phyloP scores from a whole-genome alignment of 495 filamentous ascomycete species.

The Achaetomiella virescens region DNA sequence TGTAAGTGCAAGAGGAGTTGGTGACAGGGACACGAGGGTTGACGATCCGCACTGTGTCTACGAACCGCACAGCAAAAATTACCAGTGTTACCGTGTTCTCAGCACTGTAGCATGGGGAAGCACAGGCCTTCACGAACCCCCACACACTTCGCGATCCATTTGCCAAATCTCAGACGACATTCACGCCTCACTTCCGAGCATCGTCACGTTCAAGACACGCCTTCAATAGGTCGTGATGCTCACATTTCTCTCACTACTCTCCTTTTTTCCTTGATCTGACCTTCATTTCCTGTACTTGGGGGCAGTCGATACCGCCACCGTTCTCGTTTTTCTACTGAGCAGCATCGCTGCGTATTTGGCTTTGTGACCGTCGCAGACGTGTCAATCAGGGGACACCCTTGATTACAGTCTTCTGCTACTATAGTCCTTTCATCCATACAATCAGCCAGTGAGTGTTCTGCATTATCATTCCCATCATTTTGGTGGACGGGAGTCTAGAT shows the following conservation, averaged over 20 bases:
- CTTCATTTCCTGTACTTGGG: background rate
- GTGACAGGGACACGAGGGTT: too few relatives aligned
- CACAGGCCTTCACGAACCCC: background rate
- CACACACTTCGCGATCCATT: background rate
- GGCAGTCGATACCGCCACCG: too few relatives aligned
- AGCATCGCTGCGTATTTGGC: too few relatives aligned
- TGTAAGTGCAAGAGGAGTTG: background rate
- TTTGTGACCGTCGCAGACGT: background rate
- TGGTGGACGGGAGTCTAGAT: background rate
- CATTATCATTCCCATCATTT: background rate
- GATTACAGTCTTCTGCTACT: background rate
- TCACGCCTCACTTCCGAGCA: background rate
- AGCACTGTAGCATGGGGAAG: background rate
- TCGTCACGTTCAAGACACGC: background rate
- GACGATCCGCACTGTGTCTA: too few relatives aligned
- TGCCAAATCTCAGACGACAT: conserved; percentile 6
- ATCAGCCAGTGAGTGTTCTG: background rate
- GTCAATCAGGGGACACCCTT: too few relatives aligned
- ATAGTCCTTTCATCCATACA: background rate
- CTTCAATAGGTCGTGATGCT: background rate
- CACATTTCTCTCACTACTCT: background rate
- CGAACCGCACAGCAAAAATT: too few relatives aligned
- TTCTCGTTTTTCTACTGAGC: too few relatives aligned
- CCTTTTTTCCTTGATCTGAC: background rate
- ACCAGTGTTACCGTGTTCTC: too few relatives aligned